Evolutionary conservation across 306 rosid species (phyloP).

Genomic region (Glycine soja): DNA sequence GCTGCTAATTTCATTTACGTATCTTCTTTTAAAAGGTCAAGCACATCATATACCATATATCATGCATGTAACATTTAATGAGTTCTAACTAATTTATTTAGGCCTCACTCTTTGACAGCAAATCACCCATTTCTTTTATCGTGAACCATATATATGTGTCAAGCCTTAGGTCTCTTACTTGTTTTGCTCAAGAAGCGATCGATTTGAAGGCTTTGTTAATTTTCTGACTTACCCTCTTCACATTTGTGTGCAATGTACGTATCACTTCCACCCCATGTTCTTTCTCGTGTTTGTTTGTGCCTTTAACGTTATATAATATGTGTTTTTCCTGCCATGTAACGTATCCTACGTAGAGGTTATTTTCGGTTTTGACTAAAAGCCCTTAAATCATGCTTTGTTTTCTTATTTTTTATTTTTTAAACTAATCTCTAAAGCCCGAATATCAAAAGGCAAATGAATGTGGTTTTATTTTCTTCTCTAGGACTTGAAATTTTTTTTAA

Average conservation of each 20-base stretch:
- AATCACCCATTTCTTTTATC: constrained; percentile 30
- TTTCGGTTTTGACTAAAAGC: constrained; percentile 44
- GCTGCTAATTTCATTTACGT: constrained; percentile 57
- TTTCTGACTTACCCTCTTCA: constrained; percentile 19
- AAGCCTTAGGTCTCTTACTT: constrained; percentile 7
- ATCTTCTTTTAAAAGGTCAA: constrained; percentile 62
- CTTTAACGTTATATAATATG: neutral
- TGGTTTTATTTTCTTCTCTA: neutral
- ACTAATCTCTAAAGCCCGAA: constrained; percentile 9
- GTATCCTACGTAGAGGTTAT: constrained; percentile 1
- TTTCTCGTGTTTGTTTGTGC: constrained; percentile 48
- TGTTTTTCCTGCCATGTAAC: constrained; percentile 22
- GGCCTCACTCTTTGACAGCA: constrained; percentile 40
- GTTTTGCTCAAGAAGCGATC: constrained; percentile 68
- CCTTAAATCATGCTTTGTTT: constrained; percentile 24
- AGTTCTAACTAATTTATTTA: constrained; percentile 13
- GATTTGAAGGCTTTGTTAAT: constrained; percentile 39
- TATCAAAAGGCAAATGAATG: constrained; percentile 10
- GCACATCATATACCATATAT: constrained; percentile 7
- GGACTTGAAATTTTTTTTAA: neutral
- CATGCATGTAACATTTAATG: constrained; percentile 31
- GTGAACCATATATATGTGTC: constrained; percentile 22
- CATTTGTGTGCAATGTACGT: constrained; percentile 50
- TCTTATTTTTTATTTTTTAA: neutral
- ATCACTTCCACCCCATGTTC: constrained; percentile 40